phyloP scores from a whole-genome alignment of 2,329 filamentous ascomycete species.

The Epicoccum nigrum region DNA sequence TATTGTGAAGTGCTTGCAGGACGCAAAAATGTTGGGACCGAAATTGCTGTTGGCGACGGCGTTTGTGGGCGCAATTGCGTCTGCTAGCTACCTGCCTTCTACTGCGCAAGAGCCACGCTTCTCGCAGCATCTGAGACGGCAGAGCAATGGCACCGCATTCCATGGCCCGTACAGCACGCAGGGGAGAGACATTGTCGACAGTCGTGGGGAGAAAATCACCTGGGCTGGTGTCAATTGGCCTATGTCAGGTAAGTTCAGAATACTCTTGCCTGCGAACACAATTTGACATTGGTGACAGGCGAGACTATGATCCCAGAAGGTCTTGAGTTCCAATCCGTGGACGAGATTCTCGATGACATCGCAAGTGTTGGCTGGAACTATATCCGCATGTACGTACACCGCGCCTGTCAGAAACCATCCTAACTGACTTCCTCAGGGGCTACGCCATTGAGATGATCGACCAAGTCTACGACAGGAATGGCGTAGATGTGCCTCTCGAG shows the following conservation, averaged over 20 bases:
- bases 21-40: constrained; percentile 28
- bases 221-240: constrained; percentile 69
- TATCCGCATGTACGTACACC: constrained; percentile 54
- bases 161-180: constrained; percentile 45
- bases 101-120: constrained; percentile 24
- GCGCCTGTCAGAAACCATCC: background rate
- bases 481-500: constrained; percentile 48
- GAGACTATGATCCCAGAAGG: constrained; percentile 67
- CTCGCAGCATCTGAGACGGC: constrained; percentile 28
- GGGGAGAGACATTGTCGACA: constrained; percentile 50
- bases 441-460: constrained; percentile 53
- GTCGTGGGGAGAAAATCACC: constrained; percentile 56
- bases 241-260: constrained; percentile 32
- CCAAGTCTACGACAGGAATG: constrained; percentile 50
- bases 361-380: constrained; percentile 64
- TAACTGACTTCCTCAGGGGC: constrained; percentile 30
- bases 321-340: constrained; percentile 61
- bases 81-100: constrained; percentile 26
- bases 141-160: constrained; percentile 32
- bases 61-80: constrained; percentile 23
- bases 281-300: constrained; percentile 43
- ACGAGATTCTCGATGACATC: constrained; percentile 60
- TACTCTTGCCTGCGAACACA: background rate
- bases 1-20: background rate
- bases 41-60: constrained; percentile 27